Conservation (phyloP, 208 protist genomes). For the Wallacemonas sp. region DNA sequence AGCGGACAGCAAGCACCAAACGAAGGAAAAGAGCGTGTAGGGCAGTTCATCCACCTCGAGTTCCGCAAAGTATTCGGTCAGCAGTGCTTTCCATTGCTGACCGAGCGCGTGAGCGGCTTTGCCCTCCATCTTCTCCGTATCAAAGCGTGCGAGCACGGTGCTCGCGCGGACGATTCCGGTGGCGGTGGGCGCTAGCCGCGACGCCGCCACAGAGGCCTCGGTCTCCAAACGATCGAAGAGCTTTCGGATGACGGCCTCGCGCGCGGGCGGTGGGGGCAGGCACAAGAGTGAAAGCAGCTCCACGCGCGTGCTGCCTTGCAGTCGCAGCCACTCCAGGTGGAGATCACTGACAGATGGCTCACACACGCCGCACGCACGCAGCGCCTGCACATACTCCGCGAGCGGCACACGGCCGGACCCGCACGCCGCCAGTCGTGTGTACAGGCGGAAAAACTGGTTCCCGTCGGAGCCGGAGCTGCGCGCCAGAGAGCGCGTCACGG, state of each 20-base stretch:
- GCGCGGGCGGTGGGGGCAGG: slow-evolving; percentile 46
- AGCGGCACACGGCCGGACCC: slow-evolving; percentile 51
- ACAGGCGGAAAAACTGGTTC: slow-evolving; percentile 56
- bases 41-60: slow-evolving; percentile 37
- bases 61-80: slow-evolving; percentile 42
- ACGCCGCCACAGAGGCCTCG: background rate
- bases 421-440: slow-evolving; percentile 38
- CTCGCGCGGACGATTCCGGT: slow-evolving; percentile 17
- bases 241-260: slow-evolving; percentile 65
- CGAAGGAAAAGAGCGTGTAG: slow-evolving; percentile 72
- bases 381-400: slow-evolving; percentile 38
- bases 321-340: slow-evolving; percentile 79
- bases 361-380: slow-evolving; percentile 46
- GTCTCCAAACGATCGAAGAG: slow-evolving; percentile 54
- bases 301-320: slow-evolving; percentile 52
- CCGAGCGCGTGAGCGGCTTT: slow-evolving; percentile 32
- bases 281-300: slow-evolving; percentile 57
- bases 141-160: slow-evolving; percentile 39
- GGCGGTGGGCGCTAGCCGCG: background rate
- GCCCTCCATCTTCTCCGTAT: slow-evolving; percentile 48
- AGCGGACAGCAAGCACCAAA: slow-evolving; percentile 75
- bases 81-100: slow-evolving; percentile 40
- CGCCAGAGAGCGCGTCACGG: slow-evolving; percentile 43
- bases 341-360: slow-evolving; percentile 48
- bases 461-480: slow-evolving; percentile 31